Conservation (phyloP, 163 green algal species). For the Coccomyxa subellipsoidea region DNA sequence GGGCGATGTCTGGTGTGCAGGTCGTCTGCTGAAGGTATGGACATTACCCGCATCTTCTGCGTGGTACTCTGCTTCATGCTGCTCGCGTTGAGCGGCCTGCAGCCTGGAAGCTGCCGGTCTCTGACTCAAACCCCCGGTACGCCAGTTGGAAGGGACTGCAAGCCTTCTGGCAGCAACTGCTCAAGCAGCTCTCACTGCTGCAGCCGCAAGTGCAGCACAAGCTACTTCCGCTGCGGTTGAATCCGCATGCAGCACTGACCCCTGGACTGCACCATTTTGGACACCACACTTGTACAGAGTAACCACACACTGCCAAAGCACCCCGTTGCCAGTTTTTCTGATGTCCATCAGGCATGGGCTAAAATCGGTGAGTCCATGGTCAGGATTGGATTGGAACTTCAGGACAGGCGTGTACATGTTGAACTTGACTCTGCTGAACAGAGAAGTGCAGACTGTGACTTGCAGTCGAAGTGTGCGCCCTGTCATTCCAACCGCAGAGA, state of each 20-base stretch:
- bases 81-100: not conserved
- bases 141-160: not conserved
- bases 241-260: not conserved
- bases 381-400: no score
- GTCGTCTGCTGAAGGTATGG: not conserved
- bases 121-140: not conserved
- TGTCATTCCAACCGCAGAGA: no score
- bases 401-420: no score
- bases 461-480: no score
- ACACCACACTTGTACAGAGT: not conserved
- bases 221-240: not conserved
- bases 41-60: not conserved
- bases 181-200: not conserved
- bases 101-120: not conserved
- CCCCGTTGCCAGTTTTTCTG: no score
- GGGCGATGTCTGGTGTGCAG: not conserved
- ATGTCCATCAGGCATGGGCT: no score
- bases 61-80: not conserved
- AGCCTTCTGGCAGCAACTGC: not conserved
- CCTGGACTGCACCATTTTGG: not conserved
- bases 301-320: no score
- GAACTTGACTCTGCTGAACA: no score
- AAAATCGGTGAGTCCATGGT: no score
- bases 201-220: not conserved
- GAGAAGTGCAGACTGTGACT: no score